Evolutionary conservation across 2,329 filamentous ascomycete species (phyloP), one percentile per base, ranked within the genome.

Genomic region (Penicillium psychrosexuale): DNA sequence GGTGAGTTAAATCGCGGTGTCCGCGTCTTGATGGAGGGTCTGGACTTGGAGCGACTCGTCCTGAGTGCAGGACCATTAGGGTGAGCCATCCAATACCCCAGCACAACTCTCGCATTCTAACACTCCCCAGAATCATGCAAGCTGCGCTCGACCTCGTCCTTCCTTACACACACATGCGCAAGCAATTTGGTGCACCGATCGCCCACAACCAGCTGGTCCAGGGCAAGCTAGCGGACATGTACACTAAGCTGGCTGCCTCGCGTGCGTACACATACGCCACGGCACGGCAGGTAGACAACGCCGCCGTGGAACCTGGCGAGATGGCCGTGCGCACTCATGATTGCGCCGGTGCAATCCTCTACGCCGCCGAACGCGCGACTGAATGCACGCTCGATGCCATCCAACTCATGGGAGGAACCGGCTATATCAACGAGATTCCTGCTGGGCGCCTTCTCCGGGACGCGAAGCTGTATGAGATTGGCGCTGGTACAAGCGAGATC

Each of bases 211-310:
- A 99, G 74, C 81, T 97, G 59, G 82, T 97, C 22, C 94, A 97
- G 75, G 93, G 90, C 54, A 93, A 92, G 70, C 81, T 97, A 43
- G 91, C 94, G 53, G 92, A 97, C 72, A 97, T 99, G 92, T 95
- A 97, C 77, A 97, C 91, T 45, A 96, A 96, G 74, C 83, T 94
- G 56, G 87, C 90, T 66, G 91, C 89, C 11, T 86, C 88, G 15
- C 80, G 86, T n/a, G 83, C 91, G 2, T 97, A 96, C 75, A 97
- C 93, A 0, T 96, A 96, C 69, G 78, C 82, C 36, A 92, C 92
- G 0, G 94, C 94, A 3, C 82, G 83, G 44, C 81, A 83, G 2
- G 88, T 97, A 19, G 93, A 97, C 66, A 89, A 93, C 71, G 77
- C 84, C 12, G 87, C 85, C 17, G 64, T 47, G 1, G 50, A 61